Conservation (phyloP, 2,329 filamentous ascomycete genomes). For the Nigrospora osmanthi region DNA sequence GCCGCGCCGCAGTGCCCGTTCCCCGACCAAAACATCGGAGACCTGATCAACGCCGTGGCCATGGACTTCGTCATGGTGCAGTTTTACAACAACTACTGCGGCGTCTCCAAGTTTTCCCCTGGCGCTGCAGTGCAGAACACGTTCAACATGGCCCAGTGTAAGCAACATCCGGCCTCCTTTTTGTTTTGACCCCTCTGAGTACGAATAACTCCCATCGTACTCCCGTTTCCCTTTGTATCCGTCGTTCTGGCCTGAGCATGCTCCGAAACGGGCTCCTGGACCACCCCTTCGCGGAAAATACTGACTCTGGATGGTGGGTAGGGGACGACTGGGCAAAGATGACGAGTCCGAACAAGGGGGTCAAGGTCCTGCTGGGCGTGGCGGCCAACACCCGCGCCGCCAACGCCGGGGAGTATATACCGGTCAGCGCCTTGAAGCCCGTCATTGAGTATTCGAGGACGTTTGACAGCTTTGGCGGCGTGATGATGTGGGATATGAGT, state of each 20-base stretch:
- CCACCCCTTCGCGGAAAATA: too few relatives aligned
- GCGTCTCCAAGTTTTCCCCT: conserved; percentile 40
- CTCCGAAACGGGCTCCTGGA: too few relatives aligned
- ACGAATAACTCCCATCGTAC: too few relatives aligned
- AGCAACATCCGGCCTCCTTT: too few relatives aligned
- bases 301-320: too few relatives aligned
- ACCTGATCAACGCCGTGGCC: conserved; percentile 44
- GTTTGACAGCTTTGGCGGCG: conserved; percentile 55
- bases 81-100: conserved; percentile 65
- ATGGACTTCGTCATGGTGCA: conserved; percentile 58
- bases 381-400: conserved; percentile 45
- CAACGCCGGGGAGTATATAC: conserved; percentile 45
- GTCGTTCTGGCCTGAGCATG: too few relatives aligned
- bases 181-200: too few relatives aligned
- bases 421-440: conserved; percentile 33
- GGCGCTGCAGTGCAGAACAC: conserved; percentile 36
- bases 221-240: too few relatives aligned
- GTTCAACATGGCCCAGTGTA: conserved; percentile 52
- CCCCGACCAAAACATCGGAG: conserved; percentile 52
- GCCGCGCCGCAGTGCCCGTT: conserved; percentile 63
- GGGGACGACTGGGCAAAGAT: conserved; percentile 59
- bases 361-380: conserved; percentile 55
- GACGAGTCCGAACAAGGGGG: conserved; percentile 46
- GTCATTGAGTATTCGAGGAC: conserved; percentile 45
- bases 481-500: conserved; percentile 63